Conservation (phyloP, 176 grass and related monocot species). For the Musa troglodytarum region DNA sequence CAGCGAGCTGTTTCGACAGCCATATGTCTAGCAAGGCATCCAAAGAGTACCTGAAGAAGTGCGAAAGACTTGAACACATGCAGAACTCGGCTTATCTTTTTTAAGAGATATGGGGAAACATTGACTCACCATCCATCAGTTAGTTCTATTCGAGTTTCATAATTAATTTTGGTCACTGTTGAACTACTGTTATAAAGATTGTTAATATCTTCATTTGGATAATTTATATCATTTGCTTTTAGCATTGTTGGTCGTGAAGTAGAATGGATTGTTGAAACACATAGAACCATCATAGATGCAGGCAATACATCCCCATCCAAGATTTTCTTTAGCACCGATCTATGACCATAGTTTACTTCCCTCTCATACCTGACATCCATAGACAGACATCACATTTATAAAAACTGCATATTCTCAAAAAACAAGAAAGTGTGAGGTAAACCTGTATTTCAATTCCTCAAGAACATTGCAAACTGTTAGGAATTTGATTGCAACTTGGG, state of each 20-base stretch:
- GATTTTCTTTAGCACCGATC: conserved; percentile 81
- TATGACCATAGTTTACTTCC: too few species aligned
- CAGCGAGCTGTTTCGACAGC: conserved; percentile 55
- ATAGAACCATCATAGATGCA: conserved; percentile 84
- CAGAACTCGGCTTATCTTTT: neutral
- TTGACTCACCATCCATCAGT: conserved; percentile 51
- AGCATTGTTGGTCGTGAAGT: too few species aligned
- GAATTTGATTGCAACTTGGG: conserved; percentile 47
- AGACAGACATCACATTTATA: too few species aligned
- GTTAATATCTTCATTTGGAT: too few species aligned
- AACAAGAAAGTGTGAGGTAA: too few species aligned
- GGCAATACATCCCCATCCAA: conserved; percentile 87
- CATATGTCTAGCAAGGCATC: conserved; percentile 53
- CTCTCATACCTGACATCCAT: too few species aligned
- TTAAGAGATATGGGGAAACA: conserved; percentile 4
- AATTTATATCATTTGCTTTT: too few species aligned
- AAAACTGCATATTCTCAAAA: too few species aligned
- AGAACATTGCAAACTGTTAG: conserved; percentile 76
- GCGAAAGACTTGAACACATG: neutral
- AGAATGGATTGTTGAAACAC: conserved; percentile 73
- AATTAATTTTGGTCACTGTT: too few species aligned
- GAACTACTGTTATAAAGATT: too few species aligned
- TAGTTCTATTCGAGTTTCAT: too few species aligned
- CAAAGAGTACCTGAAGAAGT: conserved; percentile 61
- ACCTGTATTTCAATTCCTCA: conserved; percentile 90